Evolutionary conservation across 2,329 filamentous ascomycete genomes (phyloP).

Genomic region (Penicillium hesseltinei): DNA sequence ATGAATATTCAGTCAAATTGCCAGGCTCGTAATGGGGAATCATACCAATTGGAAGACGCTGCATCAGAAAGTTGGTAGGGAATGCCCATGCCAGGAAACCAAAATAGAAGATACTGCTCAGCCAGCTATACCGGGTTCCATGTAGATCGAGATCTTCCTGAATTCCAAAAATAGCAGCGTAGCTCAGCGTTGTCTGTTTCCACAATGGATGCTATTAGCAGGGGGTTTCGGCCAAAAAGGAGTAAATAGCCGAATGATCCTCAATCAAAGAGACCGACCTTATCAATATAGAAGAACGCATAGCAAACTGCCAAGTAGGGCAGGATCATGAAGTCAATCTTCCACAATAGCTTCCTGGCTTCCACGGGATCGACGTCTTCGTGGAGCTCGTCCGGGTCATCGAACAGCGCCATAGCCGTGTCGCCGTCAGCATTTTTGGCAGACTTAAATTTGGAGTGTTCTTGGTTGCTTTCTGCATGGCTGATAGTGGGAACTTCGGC

Average conservation of each 20-base stretch:
- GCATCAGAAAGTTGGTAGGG: constrained; percentile 55
- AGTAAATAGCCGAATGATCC: not conserved
- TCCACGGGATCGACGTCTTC: constrained; percentile 49
- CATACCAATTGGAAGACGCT: constrained; percentile 51
- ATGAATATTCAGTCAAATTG: not conserved
- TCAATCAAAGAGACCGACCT: constrained; percentile 23
- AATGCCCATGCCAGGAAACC: constrained; percentile 56
- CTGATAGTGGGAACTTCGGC: constrained; percentile 24
- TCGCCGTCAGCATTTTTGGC: constrained; percentile 44
- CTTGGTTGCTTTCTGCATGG: constrained; percentile 30
- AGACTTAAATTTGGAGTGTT: constrained; percentile 28
- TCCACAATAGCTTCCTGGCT: constrained; percentile 50
- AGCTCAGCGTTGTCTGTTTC: constrained; percentile 55
- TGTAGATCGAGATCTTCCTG: constrained; percentile 56
- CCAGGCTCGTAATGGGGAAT: no score
- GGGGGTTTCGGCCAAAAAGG: not conserved
- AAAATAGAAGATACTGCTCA: constrained; percentile 57
- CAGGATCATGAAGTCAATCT: constrained; percentile 61
- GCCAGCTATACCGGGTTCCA: constrained; percentile 60
- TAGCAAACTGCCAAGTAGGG: constrained; percentile 56
- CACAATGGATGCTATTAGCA: not conserved
- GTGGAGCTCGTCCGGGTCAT: constrained; percentile 48
- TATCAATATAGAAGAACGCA: constrained; percentile 53
- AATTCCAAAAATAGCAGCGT: constrained; percentile 65
- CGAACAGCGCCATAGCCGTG: constrained; percentile 52